Base-by-base conservation (phyloP, 306 rosid species). In the Cicer arietinum region DNA sequence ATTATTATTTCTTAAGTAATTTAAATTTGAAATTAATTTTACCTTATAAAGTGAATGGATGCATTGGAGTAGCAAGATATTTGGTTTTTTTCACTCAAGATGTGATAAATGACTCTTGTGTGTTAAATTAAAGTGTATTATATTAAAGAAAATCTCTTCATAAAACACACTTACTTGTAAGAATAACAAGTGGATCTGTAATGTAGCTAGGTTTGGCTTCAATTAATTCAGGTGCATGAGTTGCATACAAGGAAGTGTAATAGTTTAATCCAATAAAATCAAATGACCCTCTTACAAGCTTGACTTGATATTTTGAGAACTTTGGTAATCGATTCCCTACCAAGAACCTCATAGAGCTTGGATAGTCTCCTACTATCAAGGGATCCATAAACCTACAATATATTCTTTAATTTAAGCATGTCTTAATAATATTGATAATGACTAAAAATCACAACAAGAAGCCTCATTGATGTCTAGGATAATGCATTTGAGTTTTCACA, bases 231-330 rank as follows among this genome's bases (percentile, higher is more conserved):
- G 78, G 74, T 44, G 79, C 69, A 73, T 79, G 1, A 2, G 74
- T 18, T 45, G 78, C 79, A 73, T 65, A 79, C 12, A 44, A 1
- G 16, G 83, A 17, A n/a, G 79, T 39, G 17, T 79, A 79, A n/a
- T 72, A 79, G 74, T 79, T 79, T 56, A 73, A 9, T 10, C 83
- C 83, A 56, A 79, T 65, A 73, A 73, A 79, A 79, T 73, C 75
- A 73, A 53, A 79, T 4, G 79, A 79, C 8, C 69, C 74, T 53
- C 6, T 79, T 13, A 79, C 16, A 11, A 52, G 69, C 45, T 10
- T 35, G 14, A 4, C 12, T 47, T 73, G 45, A 39, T 64, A 7
- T 8, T 3, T 2, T 7, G 82, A 20, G 43, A 78, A 78, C 52
- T 51, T 61, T 48, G 82, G 82, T 43, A 78, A 71, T 35, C 82